These are phyloP conservation scores for Cornus controversa DNA, from an alignment of 148 eudicot species.

Conservation along the genomic window DNA sequence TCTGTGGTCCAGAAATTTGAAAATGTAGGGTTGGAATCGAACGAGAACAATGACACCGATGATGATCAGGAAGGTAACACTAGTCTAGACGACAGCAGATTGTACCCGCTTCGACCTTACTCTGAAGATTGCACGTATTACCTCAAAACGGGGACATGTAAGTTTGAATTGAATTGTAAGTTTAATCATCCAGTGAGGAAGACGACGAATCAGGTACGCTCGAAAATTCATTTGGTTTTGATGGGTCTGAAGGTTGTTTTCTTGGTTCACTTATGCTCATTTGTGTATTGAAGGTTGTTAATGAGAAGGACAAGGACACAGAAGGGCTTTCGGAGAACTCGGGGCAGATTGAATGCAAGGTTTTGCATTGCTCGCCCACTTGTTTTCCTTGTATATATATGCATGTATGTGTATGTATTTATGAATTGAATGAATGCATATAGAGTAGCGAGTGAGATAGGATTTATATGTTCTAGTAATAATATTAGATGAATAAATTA, in stretches of 20 bases:
- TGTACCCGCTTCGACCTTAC: constrained; percentile 40
- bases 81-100: constrained; percentile 4
- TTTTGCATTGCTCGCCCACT: background rate
- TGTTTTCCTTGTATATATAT: background rate
- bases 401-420: background rate
- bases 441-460: too few relatives aligned
- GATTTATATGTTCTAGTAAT: too few relatives aligned
- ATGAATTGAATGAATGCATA: background rate
- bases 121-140: constrained; percentile 55
- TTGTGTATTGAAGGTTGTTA: constrained; percentile 20
- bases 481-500: too few relatives aligned
- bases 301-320: constrained; percentile 26
- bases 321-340: constrained; percentile 21
- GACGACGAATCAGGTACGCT: constrained; percentile 41
- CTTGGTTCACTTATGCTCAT: background rate
- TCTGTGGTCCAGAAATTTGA: background rate
- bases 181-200: constrained; percentile 43
- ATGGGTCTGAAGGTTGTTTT: background rate
- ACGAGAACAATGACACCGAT: background rate
- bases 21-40: background rate
- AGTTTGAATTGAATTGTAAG: constrained; percentile 58
- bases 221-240: background rate
- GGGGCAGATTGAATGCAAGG: constrained; percentile 61
- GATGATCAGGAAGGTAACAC: background rate
- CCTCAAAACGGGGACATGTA: constrained; percentile 59